Conservation (phyloP, 2,329 filamentous ascomycete species). For the Didymella exigua region DNA sequence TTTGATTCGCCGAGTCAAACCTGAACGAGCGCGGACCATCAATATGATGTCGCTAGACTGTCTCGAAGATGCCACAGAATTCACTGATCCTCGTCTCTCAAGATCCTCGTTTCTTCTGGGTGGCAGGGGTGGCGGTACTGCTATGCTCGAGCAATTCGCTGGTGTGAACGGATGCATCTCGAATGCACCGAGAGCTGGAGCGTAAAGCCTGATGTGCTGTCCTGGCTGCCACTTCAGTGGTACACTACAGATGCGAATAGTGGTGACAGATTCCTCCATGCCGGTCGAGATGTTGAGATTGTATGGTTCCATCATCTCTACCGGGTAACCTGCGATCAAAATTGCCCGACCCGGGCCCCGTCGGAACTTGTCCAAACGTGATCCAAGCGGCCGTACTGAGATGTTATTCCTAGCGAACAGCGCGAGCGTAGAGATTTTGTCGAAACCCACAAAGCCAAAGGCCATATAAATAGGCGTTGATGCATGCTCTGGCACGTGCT, state of each 20-base stretch:
- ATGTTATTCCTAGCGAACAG: slow-evolving; percentile 29
- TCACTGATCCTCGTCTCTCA: slow-evolving; percentile 12
- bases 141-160: slow-evolving; percentile 30
- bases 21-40: slow-evolving; percentile 29
- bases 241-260: slow-evolving; percentile 31
- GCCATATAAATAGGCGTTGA: slow-evolving; percentile 29
- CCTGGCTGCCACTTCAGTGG: slow-evolving; percentile 37
- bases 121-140: slow-evolving; percentile 14
- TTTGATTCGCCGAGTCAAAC: slow-evolving; percentile 30
- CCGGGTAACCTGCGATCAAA: slow-evolving; percentile 27
- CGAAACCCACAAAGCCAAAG: slow-evolving; percentile 21
- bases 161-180: slow-evolving; percentile 41
- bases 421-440: slow-evolving; percentile 17
- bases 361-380: slow-evolving; percentile 14
- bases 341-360: slow-evolving; percentile 15
- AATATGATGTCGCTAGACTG: slow-evolving; percentile 31
- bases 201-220: slow-evolving; percentile 37
- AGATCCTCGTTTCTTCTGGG: slow-evolving; percentile 21
- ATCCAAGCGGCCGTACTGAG: slow-evolving; percentile 18
- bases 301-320: slow-evolving; percentile 28
- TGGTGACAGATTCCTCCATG: slow-evolving; percentile 21
- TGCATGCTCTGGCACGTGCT: slow-evolving; percentile 36
- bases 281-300: slow-evolving; percentile 10
- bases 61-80: not conserved
- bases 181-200: slow-evolving; percentile 32